These are phyloP conservation scores for Tulasnella sp. DNA, from an alignment of 768 basidiomycete species.

Conservation along the genomic window DNA sequence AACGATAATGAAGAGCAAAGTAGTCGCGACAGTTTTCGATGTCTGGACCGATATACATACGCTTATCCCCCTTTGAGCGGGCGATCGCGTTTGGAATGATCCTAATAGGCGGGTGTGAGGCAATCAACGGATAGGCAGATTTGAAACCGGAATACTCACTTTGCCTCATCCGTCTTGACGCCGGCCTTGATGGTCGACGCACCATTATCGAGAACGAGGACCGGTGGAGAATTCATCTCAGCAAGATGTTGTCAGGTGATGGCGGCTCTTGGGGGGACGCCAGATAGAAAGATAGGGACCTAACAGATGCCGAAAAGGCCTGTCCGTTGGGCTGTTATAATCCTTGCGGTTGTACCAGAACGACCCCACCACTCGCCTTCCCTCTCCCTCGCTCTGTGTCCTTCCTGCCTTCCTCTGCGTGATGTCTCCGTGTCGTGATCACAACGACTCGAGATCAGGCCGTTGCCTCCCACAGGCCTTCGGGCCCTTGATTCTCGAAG, in stretches of 20 bases:
- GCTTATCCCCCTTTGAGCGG: slow-evolving; percentile 71
- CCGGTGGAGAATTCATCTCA: slow-evolving; percentile 21
- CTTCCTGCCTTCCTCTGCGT: too few relatives aligned
- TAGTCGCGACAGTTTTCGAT: slow-evolving; percentile 64
- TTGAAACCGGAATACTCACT: slow-evolving; percentile 21
- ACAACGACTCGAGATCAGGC: background rate
- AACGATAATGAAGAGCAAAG: slow-evolving; percentile 65
- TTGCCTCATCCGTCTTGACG: slow-evolving; percentile 27
- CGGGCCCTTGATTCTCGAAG: slow-evolving; percentile 4
- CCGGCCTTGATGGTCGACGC: slow-evolving; percentile 73
- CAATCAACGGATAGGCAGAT: background rate
- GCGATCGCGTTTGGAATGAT: slow-evolving; percentile 71
- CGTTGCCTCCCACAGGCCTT: background rate
- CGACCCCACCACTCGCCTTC: background rate
- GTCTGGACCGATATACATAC: slow-evolving; percentile 78
- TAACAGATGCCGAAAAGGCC: background rate
- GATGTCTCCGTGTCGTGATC: background rate
- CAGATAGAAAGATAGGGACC: background rate
- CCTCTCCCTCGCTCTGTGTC: background rate
- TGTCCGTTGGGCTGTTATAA: background rate
- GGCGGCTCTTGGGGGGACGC: background rate
- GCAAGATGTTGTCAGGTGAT: slow-evolving; percentile 3
- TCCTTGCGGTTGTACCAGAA: background rate
- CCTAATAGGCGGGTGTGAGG: slow-evolving; percentile 29
- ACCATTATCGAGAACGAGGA: slow-evolving; percentile 79